Conservation (phyloP, 352 stramenopile species). For the Globisporangium nodosum region DNA sequence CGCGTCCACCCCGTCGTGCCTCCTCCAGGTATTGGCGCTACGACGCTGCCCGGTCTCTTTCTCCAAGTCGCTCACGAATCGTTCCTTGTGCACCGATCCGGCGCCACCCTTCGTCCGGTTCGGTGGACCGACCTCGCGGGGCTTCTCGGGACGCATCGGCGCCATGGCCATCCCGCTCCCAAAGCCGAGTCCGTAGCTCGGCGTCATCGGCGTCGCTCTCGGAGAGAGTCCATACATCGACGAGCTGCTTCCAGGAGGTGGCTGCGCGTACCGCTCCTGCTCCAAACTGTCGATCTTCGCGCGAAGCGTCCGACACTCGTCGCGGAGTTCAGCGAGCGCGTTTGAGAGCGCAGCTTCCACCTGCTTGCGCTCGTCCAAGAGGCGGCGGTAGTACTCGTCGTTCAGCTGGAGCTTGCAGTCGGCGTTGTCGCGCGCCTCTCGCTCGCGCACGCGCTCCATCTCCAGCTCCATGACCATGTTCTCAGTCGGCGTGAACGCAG, state of each 20-base stretch:
- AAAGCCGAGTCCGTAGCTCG: slow-evolving; percentile 4
- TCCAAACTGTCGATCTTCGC: slow-evolving; percentile 40
- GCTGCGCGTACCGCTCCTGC: slow-evolving; percentile 20
- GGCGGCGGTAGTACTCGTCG: slow-evolving; percentile 32
- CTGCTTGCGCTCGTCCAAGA: slow-evolving; percentile 50
- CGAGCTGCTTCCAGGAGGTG: slow-evolving; percentile 5
- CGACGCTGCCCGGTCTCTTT: slow-evolving; percentile 60
- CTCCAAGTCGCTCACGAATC: slow-evolving; percentile 69
- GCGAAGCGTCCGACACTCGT: slow-evolving; percentile 30
- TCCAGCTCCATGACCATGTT: slow-evolving; percentile 36
- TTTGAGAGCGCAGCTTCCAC: slow-evolving; percentile 38
- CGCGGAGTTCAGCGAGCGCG: slow-evolving; percentile 25
- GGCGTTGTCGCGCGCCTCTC: slow-evolving; percentile 21
- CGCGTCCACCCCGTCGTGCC: slow-evolving; percentile 19
- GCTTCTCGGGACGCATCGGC: slow-evolving; percentile 52
- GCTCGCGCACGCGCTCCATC: slow-evolving; percentile 27
- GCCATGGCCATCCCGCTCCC: slow-evolving; percentile 6
- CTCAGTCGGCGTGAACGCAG: slow-evolving; percentile 29
- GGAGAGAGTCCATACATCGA: slow-evolving; percentile 6
- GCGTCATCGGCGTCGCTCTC: slow-evolving; percentile 8
- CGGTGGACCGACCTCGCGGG: slow-evolving; percentile 17
- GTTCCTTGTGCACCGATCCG: slow-evolving; percentile 47
- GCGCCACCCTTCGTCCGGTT: slow-evolving; percentile 19
- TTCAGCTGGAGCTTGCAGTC: slow-evolving; percentile 36
- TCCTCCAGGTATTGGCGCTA: slow-evolving; percentile 24